These are phyloP conservation scores for Phtheirospermum japonicum DNA, from an alignment of 257 asterid genomes.

Conservation along the genomic window DNA sequence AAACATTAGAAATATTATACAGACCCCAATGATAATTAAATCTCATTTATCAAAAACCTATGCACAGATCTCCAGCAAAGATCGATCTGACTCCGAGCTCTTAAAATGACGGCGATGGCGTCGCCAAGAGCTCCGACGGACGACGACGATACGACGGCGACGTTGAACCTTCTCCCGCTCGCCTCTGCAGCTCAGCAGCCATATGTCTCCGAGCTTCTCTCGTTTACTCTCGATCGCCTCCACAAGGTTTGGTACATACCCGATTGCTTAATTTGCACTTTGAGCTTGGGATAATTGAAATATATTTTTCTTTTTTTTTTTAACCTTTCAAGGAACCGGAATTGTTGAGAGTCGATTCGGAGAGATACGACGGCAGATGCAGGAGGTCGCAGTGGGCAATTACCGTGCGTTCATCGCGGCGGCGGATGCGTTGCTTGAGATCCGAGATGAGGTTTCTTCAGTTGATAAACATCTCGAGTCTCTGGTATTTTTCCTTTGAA, in stretches of 20 bases:
- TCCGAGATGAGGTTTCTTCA: conserved; percentile 64
- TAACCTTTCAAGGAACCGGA: conserved; percentile 69
- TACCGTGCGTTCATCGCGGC: conserved; percentile 72
- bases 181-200: conserved; percentile 71
- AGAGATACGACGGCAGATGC: conserved; percentile 79
- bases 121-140: conserved; percentile 38
- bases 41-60: conserved; percentile 14
- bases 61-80: conserved; percentile 6
- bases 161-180: conserved; percentile 52
- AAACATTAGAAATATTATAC: too few relatives aligned
- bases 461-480: conserved; percentile 64
- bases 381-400: conserved; percentile 78
- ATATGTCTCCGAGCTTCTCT: conserved; percentile 73
- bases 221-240: conserved; percentile 81
- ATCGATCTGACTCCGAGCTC: conserved; percentile 10
- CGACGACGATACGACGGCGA: conserved; percentile 32
- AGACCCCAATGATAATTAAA: too few relatives aligned
- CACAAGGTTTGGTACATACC: conserved; percentile 48
- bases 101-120: conserved; percentile 40
- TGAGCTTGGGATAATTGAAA: conserved; percentile 4
- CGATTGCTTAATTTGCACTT: not conserved
- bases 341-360: conserved; percentile 73
- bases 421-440: conserved; percentile 63
- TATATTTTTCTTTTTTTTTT: not conserved
- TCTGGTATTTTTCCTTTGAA: conserved; percentile 39